Evolutionary conservation across 1,284 basidiomycete species (phyloP).

Genomic region (Puccinia horiana): DNA sequence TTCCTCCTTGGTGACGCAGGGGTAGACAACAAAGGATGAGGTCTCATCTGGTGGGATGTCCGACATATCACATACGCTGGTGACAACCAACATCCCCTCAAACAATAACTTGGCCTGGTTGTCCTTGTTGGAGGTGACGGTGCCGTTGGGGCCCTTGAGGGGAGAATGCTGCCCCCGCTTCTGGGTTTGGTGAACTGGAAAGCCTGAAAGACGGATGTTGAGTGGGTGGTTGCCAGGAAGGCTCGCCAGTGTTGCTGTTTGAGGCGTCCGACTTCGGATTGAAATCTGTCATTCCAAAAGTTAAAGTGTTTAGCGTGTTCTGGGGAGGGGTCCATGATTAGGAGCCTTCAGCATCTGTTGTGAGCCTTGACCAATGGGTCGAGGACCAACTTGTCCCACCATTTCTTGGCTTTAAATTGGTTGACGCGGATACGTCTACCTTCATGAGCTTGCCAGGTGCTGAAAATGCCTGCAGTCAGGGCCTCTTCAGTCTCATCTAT

Average conservation of each 20-base stretch:
- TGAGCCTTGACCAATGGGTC: neutral
- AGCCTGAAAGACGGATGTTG: conserved; percentile 10
- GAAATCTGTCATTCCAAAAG: neutral
- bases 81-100: neutral
- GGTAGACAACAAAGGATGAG: neutral
- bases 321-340: neutral
- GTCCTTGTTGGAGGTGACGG: neutral
- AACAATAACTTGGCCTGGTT: neutral
- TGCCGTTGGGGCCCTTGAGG: neutral
- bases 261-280: neutral
- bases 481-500: neutral
- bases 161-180: neutral
- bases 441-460: neutral
- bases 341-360: neutral
- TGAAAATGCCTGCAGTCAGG: neutral
- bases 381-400: conserved; percentile 14
- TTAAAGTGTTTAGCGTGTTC: neutral
- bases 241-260: conserved; percentile 28
- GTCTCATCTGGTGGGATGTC: neutral
- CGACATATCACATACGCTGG: neutral
- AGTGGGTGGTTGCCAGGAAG: neutral
- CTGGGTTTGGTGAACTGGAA: conserved; percentile 33
- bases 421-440: neutral
- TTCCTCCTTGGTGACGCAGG: neutral
- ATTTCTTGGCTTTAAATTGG: neutral